Conservation (phyloP, 2,329 filamentous ascomycete genomes). For the Talaromyces albobiverticillius region DNA sequence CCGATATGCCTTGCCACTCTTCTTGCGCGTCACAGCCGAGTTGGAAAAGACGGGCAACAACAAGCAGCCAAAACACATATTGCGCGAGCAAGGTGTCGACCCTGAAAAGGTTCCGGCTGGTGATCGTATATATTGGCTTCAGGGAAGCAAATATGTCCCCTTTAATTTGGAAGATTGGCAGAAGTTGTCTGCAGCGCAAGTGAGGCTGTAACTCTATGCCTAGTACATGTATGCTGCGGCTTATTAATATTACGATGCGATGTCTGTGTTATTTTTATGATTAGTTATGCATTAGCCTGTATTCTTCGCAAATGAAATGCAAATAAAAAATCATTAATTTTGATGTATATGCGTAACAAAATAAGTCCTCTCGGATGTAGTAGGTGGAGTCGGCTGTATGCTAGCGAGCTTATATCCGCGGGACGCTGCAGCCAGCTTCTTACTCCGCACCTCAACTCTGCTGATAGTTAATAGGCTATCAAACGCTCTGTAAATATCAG, state of each 20-base stretch:
- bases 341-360: background rate
- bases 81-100: constrained; percentile 73
- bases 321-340: background rate
- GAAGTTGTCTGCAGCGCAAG: constrained; percentile 62
- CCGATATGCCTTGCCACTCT: constrained; percentile 72
- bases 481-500: background rate
- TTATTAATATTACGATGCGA: background rate
- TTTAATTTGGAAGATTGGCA: constrained; percentile 70
- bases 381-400: constrained; percentile 13
- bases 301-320: background rate
- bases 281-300: background rate
- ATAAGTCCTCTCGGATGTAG: background rate
- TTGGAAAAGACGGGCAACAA: constrained; percentile 76
- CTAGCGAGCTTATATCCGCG: background rate
- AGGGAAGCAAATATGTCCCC: constrained; percentile 61
- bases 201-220: constrained; percentile 69
- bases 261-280: background rate
- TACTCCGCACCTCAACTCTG: background rate
- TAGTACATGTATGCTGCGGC: background rate
- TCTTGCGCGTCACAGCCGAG: constrained; percentile 64
- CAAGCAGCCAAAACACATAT: constrained; percentile 77
- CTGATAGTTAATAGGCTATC: background rate
- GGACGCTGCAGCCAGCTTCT: no score
- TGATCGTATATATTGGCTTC: constrained; percentile 65
- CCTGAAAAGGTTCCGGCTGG: constrained; percentile 42